Evolutionary conservation across 192 early-diverging fungal species (phyloP).

Genomic region (Chytriomyces hyalinus): DNA sequence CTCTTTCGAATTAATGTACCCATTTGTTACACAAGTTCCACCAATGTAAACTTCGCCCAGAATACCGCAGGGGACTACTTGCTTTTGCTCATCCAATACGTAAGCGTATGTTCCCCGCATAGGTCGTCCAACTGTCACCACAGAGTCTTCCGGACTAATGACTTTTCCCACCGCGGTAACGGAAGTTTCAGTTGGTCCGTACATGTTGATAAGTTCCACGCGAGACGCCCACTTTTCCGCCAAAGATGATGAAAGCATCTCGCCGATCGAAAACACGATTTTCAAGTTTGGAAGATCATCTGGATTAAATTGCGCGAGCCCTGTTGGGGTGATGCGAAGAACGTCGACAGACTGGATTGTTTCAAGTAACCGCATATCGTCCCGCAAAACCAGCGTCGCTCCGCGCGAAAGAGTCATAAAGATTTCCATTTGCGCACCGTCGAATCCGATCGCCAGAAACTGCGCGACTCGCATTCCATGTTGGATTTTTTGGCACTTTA

Average conservation of each 20-base stretch:
- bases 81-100: conserved; percentile 42
- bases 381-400: conserved; percentile 36
- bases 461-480: conserved; percentile 23
- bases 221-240: conserved; percentile 35
- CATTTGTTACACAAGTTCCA: conserved; percentile 45
- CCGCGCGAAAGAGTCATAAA: conserved; percentile 28
- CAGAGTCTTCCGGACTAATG: conserved; percentile 4
- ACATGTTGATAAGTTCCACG: conserved; percentile 36
- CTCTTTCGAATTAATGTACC: conserved; percentile 52
- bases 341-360: conserved; percentile 24
- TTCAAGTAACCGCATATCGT: conserved; percentile 30
- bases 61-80: conserved; percentile 43
- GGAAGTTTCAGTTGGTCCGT: conserved; percentile 42
- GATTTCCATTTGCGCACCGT: conserved; percentile 38
- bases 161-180: not conserved
- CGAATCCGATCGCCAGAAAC: conserved; percentile 38
- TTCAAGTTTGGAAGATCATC: conserved; percentile 38
- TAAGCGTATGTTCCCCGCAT: conserved; percentile 27
- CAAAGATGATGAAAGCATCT: conserved; percentile 16
- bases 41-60: conserved; percentile 52
- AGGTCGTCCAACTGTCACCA: conserved; percentile 41
- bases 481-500: not conserved
- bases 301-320: conserved; percentile 32
- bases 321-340: conserved; percentile 42
- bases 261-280: conserved; percentile 34